Conservation (phyloP, 495 filamentous ascomycete species). For the Trichoderma orchidacearum region DNA sequence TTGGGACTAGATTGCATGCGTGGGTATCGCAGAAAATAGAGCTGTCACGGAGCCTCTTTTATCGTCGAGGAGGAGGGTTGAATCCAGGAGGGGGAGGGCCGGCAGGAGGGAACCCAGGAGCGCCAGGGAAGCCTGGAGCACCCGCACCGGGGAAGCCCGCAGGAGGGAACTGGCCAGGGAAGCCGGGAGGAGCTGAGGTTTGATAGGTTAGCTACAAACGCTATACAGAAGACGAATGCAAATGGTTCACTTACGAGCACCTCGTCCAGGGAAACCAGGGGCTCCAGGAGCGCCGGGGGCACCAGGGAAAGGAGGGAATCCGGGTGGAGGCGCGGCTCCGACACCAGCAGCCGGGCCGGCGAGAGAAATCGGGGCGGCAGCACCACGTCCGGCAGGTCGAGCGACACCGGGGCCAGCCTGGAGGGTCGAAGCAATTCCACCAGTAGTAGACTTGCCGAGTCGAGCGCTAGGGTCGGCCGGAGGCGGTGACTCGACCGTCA, state of each 20-base stretch:
- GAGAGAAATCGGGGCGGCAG: constrained; percentile 59
- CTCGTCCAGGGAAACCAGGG: constrained; percentile 65
- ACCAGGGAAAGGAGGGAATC: constrained; percentile 47
- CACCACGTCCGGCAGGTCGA: constrained; percentile 81
- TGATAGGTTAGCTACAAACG: constrained; percentile 15
- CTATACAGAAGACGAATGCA: neutral
- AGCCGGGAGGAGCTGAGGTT: constrained; percentile 43
- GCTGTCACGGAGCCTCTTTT: constrained; percentile 13
- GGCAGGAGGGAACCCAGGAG: constrained; percentile 51
- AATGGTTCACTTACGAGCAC: constrained; percentile 20
- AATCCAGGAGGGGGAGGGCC: constrained; percentile 51
- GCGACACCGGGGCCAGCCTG: constrained; percentile 80
- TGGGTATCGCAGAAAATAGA: neutral
- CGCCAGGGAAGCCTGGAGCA: constrained; percentile 18
- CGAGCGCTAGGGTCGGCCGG: constrained; percentile 86
- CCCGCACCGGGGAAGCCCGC: constrained; percentile 34
- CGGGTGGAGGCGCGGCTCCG: constrained; percentile 60
- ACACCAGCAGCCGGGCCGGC: constrained; percentile 82
- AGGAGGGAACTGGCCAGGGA: constrained; percentile 34
- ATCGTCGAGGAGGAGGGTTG: constrained; percentile 49
- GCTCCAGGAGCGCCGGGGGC: constrained; percentile 17
- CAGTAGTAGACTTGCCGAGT: constrained; percentile 63
- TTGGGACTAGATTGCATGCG: neutral
- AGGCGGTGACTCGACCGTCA: constrained; percentile 93
- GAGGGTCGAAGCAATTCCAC: constrained; percentile 52